Percentiles rank a stretch among this genome's conserved stretches.
Evolutionary conservation across 192 early-diverging fungal species (phyloP).

Genomic region (Linnemannia zychae): DNA sequence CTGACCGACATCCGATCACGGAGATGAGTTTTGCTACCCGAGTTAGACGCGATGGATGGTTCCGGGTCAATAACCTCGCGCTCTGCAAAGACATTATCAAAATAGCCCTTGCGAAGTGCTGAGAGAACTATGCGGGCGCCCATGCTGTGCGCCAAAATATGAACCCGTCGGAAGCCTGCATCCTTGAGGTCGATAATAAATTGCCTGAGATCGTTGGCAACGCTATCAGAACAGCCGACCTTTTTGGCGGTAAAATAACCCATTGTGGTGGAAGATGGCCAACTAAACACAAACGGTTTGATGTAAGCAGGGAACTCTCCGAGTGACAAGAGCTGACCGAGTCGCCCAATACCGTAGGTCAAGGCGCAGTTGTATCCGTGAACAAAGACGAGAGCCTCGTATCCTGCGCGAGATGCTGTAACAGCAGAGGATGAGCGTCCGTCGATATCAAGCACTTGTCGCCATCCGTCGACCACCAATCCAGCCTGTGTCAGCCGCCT

Average conservation of each 20-base stretch:
- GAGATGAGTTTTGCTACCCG: constrained; percentile 14
- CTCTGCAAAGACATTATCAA: constrained; percentile 36
- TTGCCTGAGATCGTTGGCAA: constrained; percentile 45
- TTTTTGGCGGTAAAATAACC: constrained; percentile 53
- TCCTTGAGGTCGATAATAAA: constrained; percentile 52
- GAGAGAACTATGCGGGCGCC: constrained; percentile 51
- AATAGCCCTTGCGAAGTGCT: constrained; percentile 42
- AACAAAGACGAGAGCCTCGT: constrained; percentile 56
- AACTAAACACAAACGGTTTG: constrained; percentile 59
- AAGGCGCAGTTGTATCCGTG: constrained; percentile 58
- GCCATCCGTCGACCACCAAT: constrained; percentile 37
- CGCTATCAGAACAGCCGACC: constrained; percentile 40
- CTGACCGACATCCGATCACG: neutral
- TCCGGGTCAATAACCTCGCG: constrained; percentile 28
- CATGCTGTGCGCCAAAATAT: constrained; percentile 57
- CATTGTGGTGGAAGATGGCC: constrained; percentile 50
- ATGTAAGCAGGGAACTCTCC: constrained; percentile 58
- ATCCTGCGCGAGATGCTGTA: constrained; percentile 31
- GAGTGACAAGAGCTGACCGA: constrained; percentile 54
- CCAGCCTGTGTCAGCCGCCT: constrained; percentile 33
- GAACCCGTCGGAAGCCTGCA: constrained; percentile 50
- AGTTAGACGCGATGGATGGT: neutral
- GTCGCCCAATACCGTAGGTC: constrained; percentile 49
- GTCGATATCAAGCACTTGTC: constrained; percentile 32
- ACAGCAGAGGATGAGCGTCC: constrained; percentile 11